Base-by-base conservation (phyloP, 805 yeast genomes). In the Ogataea nonfermentans region DNA sequence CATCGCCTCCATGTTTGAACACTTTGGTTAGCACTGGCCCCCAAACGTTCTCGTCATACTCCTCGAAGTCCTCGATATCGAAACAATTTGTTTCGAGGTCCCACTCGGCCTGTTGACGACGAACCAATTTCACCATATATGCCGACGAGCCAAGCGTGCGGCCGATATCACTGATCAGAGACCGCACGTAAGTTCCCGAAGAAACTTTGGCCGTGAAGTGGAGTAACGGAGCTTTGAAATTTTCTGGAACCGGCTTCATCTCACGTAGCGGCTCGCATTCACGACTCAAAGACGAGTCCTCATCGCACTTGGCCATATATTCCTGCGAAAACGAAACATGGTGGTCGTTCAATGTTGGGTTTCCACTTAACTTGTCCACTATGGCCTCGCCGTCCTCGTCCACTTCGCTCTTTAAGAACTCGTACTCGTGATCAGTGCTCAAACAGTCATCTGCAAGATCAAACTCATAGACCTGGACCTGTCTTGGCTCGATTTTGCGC, bases 151-250 rank as follows among this genome's bases (percentile, higher is more conserved):
- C 81, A 56, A 90, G 65, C 0, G 91, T 84, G 44, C 84, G 75
- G 2, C 95, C 98, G 30, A 86, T 70, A 55, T 93, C 99, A 62
- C 95, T 87, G 34, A 93, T 72, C 38, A 93, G 66, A 2, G 96
- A 84, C 49, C 99, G 74, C 34, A 93, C 89, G 55, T 93, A 93
- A 0, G 98, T 93, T 1, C 99, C 99, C 0, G 97, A 88, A 1
- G 96, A 84, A 1, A 91, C 99, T 24, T 76, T 73, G 4, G 95
- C 77, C 11, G 73, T 74, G 49, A 93, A 77, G 52, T 84, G 90
- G 17, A 91, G 53, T 34, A 83, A 52, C 2, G 95, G 93, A 2
- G 87, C 79, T 46, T 74, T 69, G 42, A 68, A 72, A 3, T 47
- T 53, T 2, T 67, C 73, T 6, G 66, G 67, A 2, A 50, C 43